These are phyloP conservation scores for Eremochloa ophiuroides DNA, from an alignment of 176 grass and related monocot genomes.

Conservation along the genomic window DNA sequence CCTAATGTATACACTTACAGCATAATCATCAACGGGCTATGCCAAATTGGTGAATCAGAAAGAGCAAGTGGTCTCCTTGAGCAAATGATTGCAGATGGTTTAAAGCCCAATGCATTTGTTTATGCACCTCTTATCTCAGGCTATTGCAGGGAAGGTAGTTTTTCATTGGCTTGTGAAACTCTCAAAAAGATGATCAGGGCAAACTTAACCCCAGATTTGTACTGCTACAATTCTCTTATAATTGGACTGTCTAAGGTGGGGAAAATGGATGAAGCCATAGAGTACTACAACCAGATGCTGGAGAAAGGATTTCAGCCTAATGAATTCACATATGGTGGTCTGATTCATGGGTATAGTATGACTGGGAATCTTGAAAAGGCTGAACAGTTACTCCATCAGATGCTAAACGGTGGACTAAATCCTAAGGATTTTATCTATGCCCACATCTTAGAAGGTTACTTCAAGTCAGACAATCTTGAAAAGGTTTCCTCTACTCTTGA, in stretches of 20 bases:
- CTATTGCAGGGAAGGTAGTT: slow-evolving; percentile 55
- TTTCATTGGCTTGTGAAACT: slow-evolving; percentile 48
- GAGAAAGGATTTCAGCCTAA: slow-evolving; percentile 57
- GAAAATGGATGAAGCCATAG: slow-evolving; percentile 57
- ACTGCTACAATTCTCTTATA: slow-evolving; percentile 75
- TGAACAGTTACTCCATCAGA: slow-evolving; percentile 52
- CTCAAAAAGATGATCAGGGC: slow-evolving; percentile 48
- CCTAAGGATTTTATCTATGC: slow-evolving; percentile 57
- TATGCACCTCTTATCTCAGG: slow-evolving; percentile 66
- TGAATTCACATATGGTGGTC: slow-evolving; percentile 54
- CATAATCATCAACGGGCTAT: slow-evolving; percentile 55
- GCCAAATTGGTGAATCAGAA: slow-evolving; percentile 40
- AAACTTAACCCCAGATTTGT: slow-evolving; percentile 57
- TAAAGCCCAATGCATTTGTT: slow-evolving; percentile 53
- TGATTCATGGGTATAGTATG: slow-evolving; percentile 62
- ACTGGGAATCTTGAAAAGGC: slow-evolving; percentile 57
- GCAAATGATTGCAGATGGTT: slow-evolving; percentile 60
- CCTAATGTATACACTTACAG: slow-evolving; percentile 64
- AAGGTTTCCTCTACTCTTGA: slow-evolving; percentile 49
- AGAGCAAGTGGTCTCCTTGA: slow-evolving; percentile 44
- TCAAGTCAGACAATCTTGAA: slow-evolving; percentile 37
- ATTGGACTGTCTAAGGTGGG: slow-evolving; percentile 57
- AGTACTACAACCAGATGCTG: slow-evolving; percentile 53
- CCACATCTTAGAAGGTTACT: slow-evolving; percentile 61
- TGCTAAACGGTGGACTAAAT: slow-evolving; percentile 39